Percentiles rank a stretch among this genome's conserved stretches.
These are phyloP conservation scores for Fragaria vesca DNA, from an alignment of 306 rosid genomes.

Conservation along the genomic window DNA sequence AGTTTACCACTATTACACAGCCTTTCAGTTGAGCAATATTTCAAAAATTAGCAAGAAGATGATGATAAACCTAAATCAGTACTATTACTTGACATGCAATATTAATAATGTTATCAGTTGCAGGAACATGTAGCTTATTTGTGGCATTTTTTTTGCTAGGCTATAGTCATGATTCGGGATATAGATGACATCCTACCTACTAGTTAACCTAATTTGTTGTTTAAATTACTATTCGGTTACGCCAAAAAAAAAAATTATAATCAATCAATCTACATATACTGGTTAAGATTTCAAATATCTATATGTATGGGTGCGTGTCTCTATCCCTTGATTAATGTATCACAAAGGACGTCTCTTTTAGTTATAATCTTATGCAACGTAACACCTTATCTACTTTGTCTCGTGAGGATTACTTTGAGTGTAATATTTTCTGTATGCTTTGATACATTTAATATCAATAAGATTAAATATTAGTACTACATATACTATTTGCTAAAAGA, in stretches of 20 bases:
- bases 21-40: conserved; percentile 13
- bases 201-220: neutral
- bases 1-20: conserved; percentile 2
- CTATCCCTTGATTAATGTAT: neutral
- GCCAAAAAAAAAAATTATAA: no score
- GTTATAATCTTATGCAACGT: neutral
- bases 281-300: neutral
- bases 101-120: neutral
- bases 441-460: no score
- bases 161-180: neutral
- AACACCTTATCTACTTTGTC: neutral
- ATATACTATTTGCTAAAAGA: no score
- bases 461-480: no score
- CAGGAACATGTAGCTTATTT: neutral
- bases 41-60: neutral
- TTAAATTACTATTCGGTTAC: neutral
- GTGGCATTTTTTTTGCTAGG: neutral
- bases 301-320: neutral
- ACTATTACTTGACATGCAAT: no score
- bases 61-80: neutral
- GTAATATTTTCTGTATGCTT: no score
- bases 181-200: neutral
- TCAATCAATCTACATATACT: neutral
- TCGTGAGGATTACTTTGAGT: neutral
- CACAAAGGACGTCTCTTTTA: neutral